Evolutionary conservation across 441 rosid species (phyloP).

Genomic region (Mallotus japonicus): DNA sequence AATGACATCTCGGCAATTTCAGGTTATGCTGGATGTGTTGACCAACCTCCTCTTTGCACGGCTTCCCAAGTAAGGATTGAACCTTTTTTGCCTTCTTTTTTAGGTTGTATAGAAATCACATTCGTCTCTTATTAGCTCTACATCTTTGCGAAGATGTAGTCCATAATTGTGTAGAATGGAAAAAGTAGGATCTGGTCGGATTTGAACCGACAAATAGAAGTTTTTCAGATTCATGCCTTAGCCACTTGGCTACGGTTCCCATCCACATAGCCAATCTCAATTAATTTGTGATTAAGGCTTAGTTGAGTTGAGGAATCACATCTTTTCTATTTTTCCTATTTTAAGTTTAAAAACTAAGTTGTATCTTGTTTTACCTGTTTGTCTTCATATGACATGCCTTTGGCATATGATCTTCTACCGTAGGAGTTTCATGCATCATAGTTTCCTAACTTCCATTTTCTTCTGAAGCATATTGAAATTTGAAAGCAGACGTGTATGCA

Average conservation of each 20-base stretch:
- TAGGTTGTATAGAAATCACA: neutral
- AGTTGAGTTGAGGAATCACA: constrained; percentile 1
- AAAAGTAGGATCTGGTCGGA: too few relatives aligned
- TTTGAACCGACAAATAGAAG: too few relatives aligned
- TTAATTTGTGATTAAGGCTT: too few relatives aligned
- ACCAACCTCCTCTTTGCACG: constrained; percentile 98
- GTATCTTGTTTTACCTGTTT: neutral
- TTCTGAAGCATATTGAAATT: neutral
- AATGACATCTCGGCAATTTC: constrained; percentile 99
- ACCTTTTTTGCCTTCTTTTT: constrained; percentile 10
- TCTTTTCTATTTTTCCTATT: neutral
- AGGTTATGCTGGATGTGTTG: constrained; percentile 97
- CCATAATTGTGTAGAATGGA: too few relatives aligned
- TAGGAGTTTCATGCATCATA: neutral
- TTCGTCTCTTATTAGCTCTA: too few relatives aligned
- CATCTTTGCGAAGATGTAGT: too few relatives aligned
- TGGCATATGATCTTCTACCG: neutral
- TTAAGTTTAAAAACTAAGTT: constrained; percentile 11
- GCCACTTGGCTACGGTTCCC: too few relatives aligned
- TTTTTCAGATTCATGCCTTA: too few relatives aligned
- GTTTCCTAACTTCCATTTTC: neutral
- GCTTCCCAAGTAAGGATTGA: constrained; percentile 85
- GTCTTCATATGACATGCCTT: neutral
- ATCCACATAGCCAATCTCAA: too few relatives aligned
- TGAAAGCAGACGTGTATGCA: neutral